phyloP scores from a whole-genome alignment of 2,329 filamentous ascomycete species.

The Beauveria bassiana region DNA sequence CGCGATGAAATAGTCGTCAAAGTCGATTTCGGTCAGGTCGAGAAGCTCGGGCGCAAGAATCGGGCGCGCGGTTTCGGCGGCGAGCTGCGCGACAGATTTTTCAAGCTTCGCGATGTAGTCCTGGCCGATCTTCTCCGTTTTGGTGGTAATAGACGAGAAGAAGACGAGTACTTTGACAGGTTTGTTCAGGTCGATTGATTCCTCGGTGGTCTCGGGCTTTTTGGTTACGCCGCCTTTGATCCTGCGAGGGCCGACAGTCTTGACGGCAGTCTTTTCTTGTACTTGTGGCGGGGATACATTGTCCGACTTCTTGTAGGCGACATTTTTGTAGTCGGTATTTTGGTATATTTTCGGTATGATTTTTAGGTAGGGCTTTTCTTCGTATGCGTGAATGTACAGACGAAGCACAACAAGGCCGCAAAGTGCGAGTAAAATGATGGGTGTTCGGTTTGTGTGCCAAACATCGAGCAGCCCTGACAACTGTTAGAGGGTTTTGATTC shows the following conservation, averaged over 20 bases:
- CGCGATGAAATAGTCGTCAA: constrained; percentile 85
- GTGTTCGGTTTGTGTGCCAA: constrained; percentile 40
- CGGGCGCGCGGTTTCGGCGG: constrained; percentile 25
- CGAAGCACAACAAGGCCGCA: constrained; percentile 31
- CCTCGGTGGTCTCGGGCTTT: constrained; percentile 21
- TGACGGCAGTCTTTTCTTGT: constrained; percentile 21
- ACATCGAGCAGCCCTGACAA: constrained; percentile 30
- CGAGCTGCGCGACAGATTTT: constrained; percentile 42
- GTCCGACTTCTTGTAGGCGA: background rate
- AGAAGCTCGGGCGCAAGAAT: constrained; percentile 56
- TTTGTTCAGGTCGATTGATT: constrained; percentile 25
- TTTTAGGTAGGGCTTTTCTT: constrained; percentile 26
- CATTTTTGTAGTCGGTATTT: constrained; percentile 20
- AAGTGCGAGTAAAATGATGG: constrained; percentile 33
- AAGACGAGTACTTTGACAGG: constrained; percentile 71
- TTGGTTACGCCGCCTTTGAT: constrained; percentile 37
- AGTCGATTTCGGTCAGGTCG: constrained; percentile 80
- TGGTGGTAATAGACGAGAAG: constrained; percentile 81
- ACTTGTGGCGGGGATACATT: background rate
- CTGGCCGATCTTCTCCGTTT: constrained; percentile 66
- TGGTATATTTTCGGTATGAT: constrained; percentile 30
- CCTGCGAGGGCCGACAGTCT: constrained; percentile 37
- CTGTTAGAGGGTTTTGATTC: background rate
- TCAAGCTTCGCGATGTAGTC: constrained; percentile 52
- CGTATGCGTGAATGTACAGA: constrained; percentile 33